Conservation (phyloP, 1,139 yeast genomes). For the Suhomyces wounanorum region DNA sequence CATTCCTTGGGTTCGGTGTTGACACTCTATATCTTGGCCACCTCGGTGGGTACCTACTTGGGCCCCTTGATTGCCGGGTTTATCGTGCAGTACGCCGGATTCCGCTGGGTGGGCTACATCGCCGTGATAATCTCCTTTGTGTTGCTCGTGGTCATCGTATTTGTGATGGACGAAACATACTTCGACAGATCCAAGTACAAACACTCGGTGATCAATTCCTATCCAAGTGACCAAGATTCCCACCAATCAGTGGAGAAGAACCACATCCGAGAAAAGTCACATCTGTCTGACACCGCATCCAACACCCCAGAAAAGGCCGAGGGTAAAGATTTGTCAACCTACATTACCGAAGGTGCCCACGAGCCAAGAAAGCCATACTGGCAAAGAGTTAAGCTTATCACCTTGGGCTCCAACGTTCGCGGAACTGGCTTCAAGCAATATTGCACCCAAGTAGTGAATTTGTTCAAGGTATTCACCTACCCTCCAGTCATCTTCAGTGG, state of each 20-base stretch:
- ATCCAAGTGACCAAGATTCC: conserved; percentile 4
- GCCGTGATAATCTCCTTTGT: conserved; percentile 26
- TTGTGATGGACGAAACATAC: conserved; percentile 28
- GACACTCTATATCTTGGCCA: conserved; percentile 40
- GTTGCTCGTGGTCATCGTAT: conserved; percentile 22
- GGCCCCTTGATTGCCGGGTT: conserved; percentile 41
- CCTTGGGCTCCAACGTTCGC: conserved; percentile 24
- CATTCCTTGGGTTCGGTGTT: conserved; percentile 43
- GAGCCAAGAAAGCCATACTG: conserved; percentile 27
- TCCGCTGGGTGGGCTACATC: conserved; percentile 44
- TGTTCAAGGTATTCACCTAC: conserved; percentile 33
- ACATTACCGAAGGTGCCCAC: conserved; percentile 20
- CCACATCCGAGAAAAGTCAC: neutral
- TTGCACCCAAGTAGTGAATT: conserved; percentile 25
- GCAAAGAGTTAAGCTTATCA: conserved; percentile 27
- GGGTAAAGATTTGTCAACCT: conserved; percentile 2
- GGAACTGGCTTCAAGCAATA: conserved; percentile 33
- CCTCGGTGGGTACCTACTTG: conserved; percentile 39
- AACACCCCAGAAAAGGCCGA: neutral
- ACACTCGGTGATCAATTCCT: conserved; percentile 4
- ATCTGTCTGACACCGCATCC: neutral
- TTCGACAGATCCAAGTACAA: conserved; percentile 23
- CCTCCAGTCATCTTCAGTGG: conserved; percentile 42
- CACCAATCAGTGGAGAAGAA: conserved; percentile 1
- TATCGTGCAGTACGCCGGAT: conserved; percentile 24